A percentile compares a stretch with the other conserved stretches of the same genome.
Conservation (phyloP, 179 eudicot genomes). For the Amaranthus tricolor region DNA sequence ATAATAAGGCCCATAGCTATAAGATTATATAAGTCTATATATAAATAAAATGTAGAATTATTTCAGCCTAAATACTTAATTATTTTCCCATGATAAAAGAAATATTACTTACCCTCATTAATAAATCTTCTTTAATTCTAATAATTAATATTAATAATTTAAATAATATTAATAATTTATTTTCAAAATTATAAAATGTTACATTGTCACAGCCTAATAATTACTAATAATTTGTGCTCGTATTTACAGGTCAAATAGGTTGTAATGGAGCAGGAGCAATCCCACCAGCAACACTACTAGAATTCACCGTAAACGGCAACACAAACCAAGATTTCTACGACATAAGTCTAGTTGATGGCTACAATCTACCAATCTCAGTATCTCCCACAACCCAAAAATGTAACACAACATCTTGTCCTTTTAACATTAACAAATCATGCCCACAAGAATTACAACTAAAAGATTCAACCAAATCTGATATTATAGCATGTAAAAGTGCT, state of each 20-base stretch:
- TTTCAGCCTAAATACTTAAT: too few species aligned
- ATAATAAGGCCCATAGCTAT: too few species aligned
- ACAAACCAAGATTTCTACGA: constrained; percentile 39
- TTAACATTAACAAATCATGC: constrained; percentile 34
- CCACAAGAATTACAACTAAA: constrained; percentile 30
- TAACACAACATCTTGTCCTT: constrained; percentile 23
- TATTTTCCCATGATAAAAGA: too few species aligned
- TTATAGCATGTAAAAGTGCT: constrained; percentile 50
- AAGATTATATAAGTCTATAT: too few species aligned
- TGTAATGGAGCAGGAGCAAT: constrained; percentile 42
- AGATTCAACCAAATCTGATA: constrained; percentile 6
- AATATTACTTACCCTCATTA: too few species aligned
- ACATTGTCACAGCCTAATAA: too few species aligned
- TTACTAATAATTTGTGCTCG: too few species aligned
- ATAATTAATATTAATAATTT: too few species aligned
- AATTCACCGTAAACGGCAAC: constrained; percentile 36
- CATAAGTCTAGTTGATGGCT: constrained; percentile 59
- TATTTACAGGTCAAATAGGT: constrained; percentile 18
- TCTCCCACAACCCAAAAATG: constrained; percentile 3
- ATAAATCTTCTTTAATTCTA: too few species aligned
- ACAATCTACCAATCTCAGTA: constrained; percentile 35
- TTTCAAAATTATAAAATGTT: too few species aligned
- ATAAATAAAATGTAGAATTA: too few species aligned
- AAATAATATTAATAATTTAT: too few species aligned
- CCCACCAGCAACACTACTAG: constrained; percentile 42